Evolutionary conservation across 2,329 filamentous ascomycete genomes (phyloP), one percentile per base, ranked within the genome.

Genomic region (Coleophoma cylindrospora): DNA sequence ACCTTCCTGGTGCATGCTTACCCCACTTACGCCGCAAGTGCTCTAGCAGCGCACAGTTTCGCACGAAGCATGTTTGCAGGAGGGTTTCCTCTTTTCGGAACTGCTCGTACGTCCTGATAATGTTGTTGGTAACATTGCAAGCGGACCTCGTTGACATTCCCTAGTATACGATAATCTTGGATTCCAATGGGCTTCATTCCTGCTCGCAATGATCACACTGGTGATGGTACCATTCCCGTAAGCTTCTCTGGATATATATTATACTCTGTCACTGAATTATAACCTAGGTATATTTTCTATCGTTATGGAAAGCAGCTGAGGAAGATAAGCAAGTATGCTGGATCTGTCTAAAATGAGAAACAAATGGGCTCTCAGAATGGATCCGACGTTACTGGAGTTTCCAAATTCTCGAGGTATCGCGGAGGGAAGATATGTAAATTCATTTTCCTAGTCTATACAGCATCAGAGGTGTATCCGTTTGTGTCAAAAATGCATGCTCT

Each of bases 21-120:
- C 67, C 85, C 86, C 48, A 68, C 81, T 21, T 90, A 88, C 64
- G 86, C 87, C 21, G 87, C 87, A 43, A 84, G 79, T 51, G 89
- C 90, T 3, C 75, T 96, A 66, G 89, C 91, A 12, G 89, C 90
- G 40, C 94, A 95, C 62, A 86, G 85, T 43, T 89, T 94, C 65
- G 80, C 87, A 51, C 79, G 91, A 47, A 90, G 85, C 56, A 74
- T 77, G 17, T 94, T 95, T 72, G 91, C 86, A 43, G 62, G 61
- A 63, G 56, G 49, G 57, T 59, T 7, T 40, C 13, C 34, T 32
- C 34, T 32, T 19, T 43, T 45, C 11, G 14, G 13, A 7, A 14
- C 27, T 27, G 27, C 27, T 27, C 9, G 27, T 27, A 27, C 6
- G 27, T 27, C 27, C 9, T 27, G 9, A 27, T 7, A 3, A 27